Conservation (phyloP, 1,284 basidiomycete species). For the Mycena sp. region DNA sequence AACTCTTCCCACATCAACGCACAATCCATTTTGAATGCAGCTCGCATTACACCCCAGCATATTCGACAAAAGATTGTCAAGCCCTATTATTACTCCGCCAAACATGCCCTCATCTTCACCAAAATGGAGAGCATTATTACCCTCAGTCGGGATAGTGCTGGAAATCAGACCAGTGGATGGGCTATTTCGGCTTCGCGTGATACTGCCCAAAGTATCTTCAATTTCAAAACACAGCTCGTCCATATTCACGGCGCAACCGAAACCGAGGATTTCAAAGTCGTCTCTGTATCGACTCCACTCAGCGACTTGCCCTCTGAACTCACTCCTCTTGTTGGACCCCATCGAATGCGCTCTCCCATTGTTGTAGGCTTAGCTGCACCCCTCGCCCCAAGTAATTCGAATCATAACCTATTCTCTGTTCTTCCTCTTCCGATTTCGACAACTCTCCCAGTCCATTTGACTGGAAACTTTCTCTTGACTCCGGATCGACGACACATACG, state of each 20-base stretch:
- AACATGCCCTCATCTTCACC: conserved; percentile 34
- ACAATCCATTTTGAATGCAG: conserved; percentile 30
- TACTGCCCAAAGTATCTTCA: conserved; percentile 14
- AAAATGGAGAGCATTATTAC: conserved; percentile 29
- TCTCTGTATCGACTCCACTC: conserved; percentile 16
- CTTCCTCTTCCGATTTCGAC: conserved; percentile 46
- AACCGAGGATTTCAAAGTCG: conserved; percentile 33
- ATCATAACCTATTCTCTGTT: conserved; percentile 40
- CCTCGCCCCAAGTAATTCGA: conserved; percentile 24
- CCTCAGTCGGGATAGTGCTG: conserved; percentile 21
- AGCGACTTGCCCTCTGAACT: conserved; percentile 29
- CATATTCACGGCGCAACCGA: conserved; percentile 19
- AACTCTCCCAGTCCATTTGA: conserved; percentile 46
- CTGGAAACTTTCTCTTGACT: conserved; percentile 47
- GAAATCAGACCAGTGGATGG: conserved; percentile 23
- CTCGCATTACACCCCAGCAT: conserved; percentile 31
- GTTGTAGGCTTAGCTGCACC: conserved; percentile 32
- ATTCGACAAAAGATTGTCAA: conserved; percentile 32
- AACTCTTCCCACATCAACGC: conserved; percentile 27
- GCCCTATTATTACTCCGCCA: conserved; percentile 27
- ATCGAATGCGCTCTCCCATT: conserved; percentile 30
- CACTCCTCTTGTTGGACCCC: conserved; percentile 23
- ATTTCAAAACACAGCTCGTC: conserved; percentile 31
- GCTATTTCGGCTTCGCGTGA: conserved; percentile 26
- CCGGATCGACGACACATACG: conserved; percentile 46